phyloP scores from a whole-genome alignment of 202 grass and related monocot species.

The Schoenoplectus tabernaemontani region DNA sequence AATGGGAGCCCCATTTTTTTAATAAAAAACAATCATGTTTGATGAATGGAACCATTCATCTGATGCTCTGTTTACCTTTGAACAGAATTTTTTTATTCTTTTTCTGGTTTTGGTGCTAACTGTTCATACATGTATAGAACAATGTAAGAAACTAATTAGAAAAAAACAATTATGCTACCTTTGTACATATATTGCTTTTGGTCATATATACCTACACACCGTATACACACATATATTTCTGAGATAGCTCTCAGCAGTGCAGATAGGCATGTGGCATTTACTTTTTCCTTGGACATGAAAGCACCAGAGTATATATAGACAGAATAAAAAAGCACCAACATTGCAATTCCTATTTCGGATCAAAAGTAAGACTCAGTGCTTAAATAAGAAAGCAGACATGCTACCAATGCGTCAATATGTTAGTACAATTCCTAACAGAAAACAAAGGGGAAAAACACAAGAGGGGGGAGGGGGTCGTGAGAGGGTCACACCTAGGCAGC shows the following conservation, averaged over 20 bases:
- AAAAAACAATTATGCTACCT: neutral
- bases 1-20: too few relatives aligned
- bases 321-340: neutral
- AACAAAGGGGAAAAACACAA: neutral
- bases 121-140: neutral
- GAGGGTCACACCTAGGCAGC: conserved; percentile 23
- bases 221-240: neutral
- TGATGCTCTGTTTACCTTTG: neutral
- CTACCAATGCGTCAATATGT: conserved; percentile 18
- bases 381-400: conserved; percentile 24
- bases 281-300: neutral
- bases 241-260: neutral
- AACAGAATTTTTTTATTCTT: neutral
- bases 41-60: neutral
- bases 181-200: too few relatives aligned
- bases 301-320: neutral
- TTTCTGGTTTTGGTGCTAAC: neutral
- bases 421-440: conserved; percentile 19
- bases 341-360: conserved; percentile 1
- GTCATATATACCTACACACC: neutral
- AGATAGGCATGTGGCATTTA: neutral
- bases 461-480: neutral
- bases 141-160: neutral
- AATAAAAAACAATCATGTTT: neutral
- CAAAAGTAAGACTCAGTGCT: conserved; percentile 12